Evolutionary conservation across 768 basidiomycete genomes (phyloP).

Genomic region (Leccinum obscurum): DNA sequence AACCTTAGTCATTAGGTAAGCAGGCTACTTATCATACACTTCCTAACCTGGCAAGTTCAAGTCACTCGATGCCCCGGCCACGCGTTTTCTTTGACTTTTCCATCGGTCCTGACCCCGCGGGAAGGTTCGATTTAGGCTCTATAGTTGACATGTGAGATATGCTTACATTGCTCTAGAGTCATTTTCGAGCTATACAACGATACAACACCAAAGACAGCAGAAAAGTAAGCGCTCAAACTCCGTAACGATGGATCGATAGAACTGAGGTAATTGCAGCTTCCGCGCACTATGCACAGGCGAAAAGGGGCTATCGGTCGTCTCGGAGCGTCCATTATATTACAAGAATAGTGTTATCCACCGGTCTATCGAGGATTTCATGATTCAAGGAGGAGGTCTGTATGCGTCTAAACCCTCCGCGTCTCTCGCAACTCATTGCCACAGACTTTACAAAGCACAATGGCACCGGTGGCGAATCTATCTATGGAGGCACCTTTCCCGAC

Average conservation of each 20-base stretch:
- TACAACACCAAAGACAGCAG: slow-evolving; percentile 68
- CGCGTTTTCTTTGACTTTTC: slow-evolving; percentile 72
- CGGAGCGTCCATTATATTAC: slow-evolving; percentile 77
- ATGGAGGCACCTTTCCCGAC: slow-evolving; percentile 72
- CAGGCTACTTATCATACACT: background rate
- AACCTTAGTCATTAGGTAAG: slow-evolving; percentile 16
- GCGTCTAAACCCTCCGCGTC: background rate
- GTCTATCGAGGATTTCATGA: slow-evolving; percentile 77
- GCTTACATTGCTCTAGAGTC: slow-evolving; percentile 43
- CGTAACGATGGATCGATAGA: background rate
- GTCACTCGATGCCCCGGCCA: slow-evolving; percentile 46
- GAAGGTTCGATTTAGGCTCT: slow-evolving; percentile 45
- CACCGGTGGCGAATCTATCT: slow-evolving; percentile 80
- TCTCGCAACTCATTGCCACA: slow-evolving; percentile 19
- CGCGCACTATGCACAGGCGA: slow-evolving; percentile 86
- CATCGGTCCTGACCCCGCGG: slow-evolving; percentile 47
- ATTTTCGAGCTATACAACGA: slow-evolving; percentile 78
- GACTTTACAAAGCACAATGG: slow-evolving; percentile 83
- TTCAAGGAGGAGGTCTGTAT: slow-evolving; percentile 71
- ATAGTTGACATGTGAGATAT: slow-evolving; percentile 1
- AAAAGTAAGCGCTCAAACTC: slow-evolving; percentile 60
- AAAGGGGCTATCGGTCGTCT: slow-evolving; percentile 63
- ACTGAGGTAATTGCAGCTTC: slow-evolving; percentile 53
- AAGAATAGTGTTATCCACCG: slow-evolving; percentile 78
- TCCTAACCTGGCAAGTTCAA: background rate